phyloP scores from a whole-genome alignment of 2,329 filamentous ascomycete species.

The Sporothrix phasma region DNA sequence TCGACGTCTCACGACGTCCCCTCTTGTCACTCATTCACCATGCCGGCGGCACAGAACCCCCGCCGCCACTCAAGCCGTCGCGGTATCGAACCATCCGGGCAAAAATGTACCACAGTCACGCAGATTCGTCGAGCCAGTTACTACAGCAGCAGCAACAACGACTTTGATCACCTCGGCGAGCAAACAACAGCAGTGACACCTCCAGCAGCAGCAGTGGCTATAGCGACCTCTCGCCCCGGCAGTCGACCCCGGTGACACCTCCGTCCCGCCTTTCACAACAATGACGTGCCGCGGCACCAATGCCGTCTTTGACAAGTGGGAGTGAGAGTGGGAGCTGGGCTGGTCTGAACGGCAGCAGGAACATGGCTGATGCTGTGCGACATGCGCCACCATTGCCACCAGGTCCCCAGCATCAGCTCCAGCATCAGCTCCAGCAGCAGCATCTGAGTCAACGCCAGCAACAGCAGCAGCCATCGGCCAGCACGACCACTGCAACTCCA shows the following conservation, averaged over 20 bases:
- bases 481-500: neutral
- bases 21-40: neutral
- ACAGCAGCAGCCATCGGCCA: neutral
- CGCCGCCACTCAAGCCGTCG: constrained; percentile 24
- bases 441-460: neutral
- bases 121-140: constrained; percentile 17
- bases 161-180: neutral
- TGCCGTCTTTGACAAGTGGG: neutral
- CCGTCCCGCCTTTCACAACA: neutral
- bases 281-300: neutral
- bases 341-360: neutral
- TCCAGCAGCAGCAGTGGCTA: neutral
- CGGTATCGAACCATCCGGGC: constrained; percentile 27
- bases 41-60: constrained; percentile 17
- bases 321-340: neutral
- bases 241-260: neutral
- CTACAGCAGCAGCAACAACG: neutral
- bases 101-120: constrained; percentile 24
- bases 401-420: neutral
- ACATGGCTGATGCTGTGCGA: constrained; percentile 1
- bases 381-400: neutral
- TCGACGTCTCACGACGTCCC: neutral
- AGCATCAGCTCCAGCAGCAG: neutral
- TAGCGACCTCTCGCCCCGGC: constrained; percentile 5
- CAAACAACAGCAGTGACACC: neutral